Percentiles rank a stretch among this genome's conserved stretches.
Conservation (phyloP, 148 eudicot genomes). For the Silene conica region DNA sequence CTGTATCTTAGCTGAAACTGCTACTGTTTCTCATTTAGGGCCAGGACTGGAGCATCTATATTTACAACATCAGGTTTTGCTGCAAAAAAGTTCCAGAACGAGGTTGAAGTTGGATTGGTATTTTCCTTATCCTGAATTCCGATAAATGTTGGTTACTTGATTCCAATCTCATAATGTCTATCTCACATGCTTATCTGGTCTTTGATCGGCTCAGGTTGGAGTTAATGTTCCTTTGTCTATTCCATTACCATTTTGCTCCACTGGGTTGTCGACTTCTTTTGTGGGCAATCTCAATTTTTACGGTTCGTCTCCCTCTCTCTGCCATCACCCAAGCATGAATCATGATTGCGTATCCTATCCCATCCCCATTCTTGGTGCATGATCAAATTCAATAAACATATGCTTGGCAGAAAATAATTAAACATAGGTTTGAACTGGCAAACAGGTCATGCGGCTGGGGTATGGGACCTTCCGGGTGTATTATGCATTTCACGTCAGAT, state of each 20-base stretch:
- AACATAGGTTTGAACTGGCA: background rate
- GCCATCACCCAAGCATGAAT: background rate
- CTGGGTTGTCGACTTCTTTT: slow-evolving; percentile 26
- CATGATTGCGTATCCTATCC: background rate
- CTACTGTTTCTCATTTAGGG: slow-evolving; percentile 18
- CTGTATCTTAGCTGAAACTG: background rate
- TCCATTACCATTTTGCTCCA: slow-evolving; percentile 35
- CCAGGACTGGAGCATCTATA: slow-evolving; percentile 35
- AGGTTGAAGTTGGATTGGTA: slow-evolving; percentile 41
- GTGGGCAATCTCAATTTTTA: slow-evolving; percentile 29
- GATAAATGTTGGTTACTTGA: background rate
- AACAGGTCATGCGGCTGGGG: background rate
- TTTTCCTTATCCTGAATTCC: background rate
- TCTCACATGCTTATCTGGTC: slow-evolving; percentile 11
- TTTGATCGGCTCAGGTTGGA: slow-evolving; percentile 35
- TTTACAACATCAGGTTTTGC: slow-evolving; percentile 38
- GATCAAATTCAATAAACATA: background rate
- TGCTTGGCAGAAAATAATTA: background rate
- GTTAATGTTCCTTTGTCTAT: slow-evolving; percentile 37
- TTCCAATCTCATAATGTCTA: background rate
- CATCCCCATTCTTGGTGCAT: background rate
- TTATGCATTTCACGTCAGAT: background rate
- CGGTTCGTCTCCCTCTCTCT: slow-evolving; percentile 25
- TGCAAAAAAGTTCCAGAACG: slow-evolving; percentile 39
- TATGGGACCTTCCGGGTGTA: background rate